Conservation (phyloP, 1,284 basidiomycete genomes). For the Puccinia horiana region DNA sequence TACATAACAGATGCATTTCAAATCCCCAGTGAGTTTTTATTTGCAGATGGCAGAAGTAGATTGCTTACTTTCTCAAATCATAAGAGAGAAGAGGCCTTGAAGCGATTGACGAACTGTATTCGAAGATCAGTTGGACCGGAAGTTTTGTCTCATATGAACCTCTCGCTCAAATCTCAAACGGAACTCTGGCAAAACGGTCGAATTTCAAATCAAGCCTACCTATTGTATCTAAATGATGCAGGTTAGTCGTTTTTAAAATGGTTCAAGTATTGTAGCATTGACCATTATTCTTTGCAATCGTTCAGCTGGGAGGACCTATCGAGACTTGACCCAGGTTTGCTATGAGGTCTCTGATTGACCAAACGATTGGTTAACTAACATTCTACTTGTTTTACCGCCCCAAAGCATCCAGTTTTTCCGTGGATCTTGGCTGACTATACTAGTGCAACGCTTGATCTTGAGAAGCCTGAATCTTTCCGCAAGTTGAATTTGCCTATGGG, state of each 20-base stretch:
- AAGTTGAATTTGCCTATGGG: slow-evolving; percentile 89
- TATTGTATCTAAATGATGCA: slow-evolving; percentile 45
- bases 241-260: slow-evolving; percentile 6
- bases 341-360: slow-evolving; percentile 68
- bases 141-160: slow-evolving; percentile 29
- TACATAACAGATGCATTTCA: slow-evolving; percentile 84
- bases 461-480: slow-evolving; percentile 69
- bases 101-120: slow-evolving; percentile 31
- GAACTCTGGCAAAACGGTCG: slow-evolving; percentile 43
- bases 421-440: slow-evolving; percentile 87
- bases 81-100: slow-evolving; percentile 43
- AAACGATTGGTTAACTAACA: neutral
- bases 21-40: slow-evolving; percentile 78
- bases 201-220: slow-evolving; percentile 44
- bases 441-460: slow-evolving; percentile 73
- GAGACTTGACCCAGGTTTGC: slow-evolving; percentile 40
- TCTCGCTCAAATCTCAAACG: slow-evolving; percentile 39
- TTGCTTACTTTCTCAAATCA: slow-evolving; percentile 20
- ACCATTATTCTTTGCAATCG: neutral
- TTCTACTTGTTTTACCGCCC: slow-evolving; percentile 7
- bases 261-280: neutral
- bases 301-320: slow-evolving; percentile 45
- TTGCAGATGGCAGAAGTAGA: slow-evolving; percentile 67
- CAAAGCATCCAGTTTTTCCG: slow-evolving; percentile 75
- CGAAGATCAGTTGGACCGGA: slow-evolving; percentile 42